Evolutionary conservation across 108 stramenopile genomes (phyloP).

Genomic region (Stephanodiscus minutulus): DNA sequence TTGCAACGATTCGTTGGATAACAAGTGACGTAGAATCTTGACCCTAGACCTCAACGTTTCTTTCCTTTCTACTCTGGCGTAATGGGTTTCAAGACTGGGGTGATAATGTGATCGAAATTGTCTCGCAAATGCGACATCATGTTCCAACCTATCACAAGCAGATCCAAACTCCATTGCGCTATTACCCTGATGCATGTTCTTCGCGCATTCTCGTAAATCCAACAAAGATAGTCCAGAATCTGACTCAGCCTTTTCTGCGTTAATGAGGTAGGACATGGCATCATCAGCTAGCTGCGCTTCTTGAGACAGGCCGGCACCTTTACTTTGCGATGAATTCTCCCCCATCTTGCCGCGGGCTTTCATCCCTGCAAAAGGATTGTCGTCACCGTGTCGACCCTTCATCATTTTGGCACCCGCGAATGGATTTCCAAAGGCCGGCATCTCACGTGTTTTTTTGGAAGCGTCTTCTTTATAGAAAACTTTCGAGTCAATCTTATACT

Average conservation of each 20-base stretch:
- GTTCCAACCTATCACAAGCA: constrained; percentile 46
- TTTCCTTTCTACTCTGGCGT: constrained; percentile 61
- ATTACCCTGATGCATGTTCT: constrained; percentile 59
- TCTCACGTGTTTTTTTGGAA: constrained; percentile 6
- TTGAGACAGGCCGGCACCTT: constrained; percentile 30
- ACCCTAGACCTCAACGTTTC: constrained; percentile 65
- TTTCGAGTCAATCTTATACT: constrained; percentile 68
- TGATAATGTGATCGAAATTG: constrained; percentile 67
- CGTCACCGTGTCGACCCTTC: constrained; percentile 36
- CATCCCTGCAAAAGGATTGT: constrained; percentile 77
- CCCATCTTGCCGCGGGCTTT: constrained; percentile 68
- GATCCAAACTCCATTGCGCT: constrained; percentile 63
- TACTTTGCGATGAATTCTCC: constrained; percentile 6
- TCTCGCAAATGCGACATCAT: constrained; percentile 44
- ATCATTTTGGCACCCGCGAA: constrained; percentile 55
- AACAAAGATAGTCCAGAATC: constrained; percentile 47
- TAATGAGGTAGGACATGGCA: constrained; percentile 51
- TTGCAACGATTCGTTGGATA: constrained; percentile 86
- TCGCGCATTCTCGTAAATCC: constrained; percentile 63
- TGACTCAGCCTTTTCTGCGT: constrained; percentile 57
- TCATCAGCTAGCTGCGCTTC: constrained; percentile 57
- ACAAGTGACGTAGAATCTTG: constrained; percentile 61
- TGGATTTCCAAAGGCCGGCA: constrained; percentile 26
- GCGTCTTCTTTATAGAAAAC: constrained; percentile 55
- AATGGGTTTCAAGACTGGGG: constrained; percentile 69